These are phyloP conservation scores for Ophiostoma fasciatum DNA, from an alignment of 2,329 filamentous ascomycete species.

Conservation along the genomic window DNA sequence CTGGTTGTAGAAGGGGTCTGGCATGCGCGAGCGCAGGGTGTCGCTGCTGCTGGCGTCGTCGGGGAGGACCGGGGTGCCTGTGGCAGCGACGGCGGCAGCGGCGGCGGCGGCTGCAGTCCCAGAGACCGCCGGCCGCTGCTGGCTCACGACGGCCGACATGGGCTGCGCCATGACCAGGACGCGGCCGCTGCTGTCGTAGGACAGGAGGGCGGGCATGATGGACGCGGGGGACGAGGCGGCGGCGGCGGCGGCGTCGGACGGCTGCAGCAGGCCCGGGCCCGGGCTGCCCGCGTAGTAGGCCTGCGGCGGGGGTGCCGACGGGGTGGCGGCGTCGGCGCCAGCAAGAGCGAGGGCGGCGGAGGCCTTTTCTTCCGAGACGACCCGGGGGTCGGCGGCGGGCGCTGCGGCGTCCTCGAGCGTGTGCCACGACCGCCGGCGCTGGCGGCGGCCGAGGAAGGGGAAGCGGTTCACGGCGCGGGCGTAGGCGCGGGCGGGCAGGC, in stretches of 20 bases:
- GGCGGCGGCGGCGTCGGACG: no score
- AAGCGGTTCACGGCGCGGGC: conserved; percentile 17
- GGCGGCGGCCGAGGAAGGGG: conserved; percentile 20
- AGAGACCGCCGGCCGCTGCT: no score
- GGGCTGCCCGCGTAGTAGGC: no score
- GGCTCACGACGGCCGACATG: no score
- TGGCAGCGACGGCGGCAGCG: not conserved
- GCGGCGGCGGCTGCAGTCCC: not conserved
- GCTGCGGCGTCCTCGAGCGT: conserved; percentile 17
- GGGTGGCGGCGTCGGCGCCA: no score
- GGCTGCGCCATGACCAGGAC: no score
- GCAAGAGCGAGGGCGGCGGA: not conserved
- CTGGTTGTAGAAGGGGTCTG: conserved; percentile 24
- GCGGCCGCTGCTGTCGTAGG: no score
- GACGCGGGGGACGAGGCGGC: no score
- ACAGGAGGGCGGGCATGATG: no score
- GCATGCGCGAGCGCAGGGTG: conserved; percentile 22
- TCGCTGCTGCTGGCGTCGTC: conserved; percentile 8
- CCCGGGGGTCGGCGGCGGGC: no score
- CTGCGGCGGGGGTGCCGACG: no score
- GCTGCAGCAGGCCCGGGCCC: no score
- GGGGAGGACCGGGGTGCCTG: not conserved
- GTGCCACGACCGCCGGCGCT: conserved; percentile 15
- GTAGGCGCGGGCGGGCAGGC: conserved; percentile 6
- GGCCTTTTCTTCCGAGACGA: not conserved